These are phyloP conservation scores for Stentor roeselii DNA, from an alignment of 73 alveolate genomes.

Conservation along the genomic window DNA sequence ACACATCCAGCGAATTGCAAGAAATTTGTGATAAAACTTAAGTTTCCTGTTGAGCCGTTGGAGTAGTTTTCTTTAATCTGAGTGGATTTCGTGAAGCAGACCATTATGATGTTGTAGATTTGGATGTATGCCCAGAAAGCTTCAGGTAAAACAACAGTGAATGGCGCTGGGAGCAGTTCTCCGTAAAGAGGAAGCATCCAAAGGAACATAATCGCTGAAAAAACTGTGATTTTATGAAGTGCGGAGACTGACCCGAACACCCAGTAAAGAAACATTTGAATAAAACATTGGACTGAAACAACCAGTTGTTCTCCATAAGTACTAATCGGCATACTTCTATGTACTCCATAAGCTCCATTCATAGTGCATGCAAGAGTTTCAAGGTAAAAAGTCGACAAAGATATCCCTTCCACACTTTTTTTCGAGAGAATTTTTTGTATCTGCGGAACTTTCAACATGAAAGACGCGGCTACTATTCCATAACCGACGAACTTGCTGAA, in stretches of 20 bases:
- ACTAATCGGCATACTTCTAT: constrained; percentile 65
- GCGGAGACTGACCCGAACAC: constrained; percentile 45
- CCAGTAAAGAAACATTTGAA: constrained; percentile 60
- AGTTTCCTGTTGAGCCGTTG: constrained; percentile 80
- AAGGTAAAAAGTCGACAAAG: constrained; percentile 31
- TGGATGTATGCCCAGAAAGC: constrained; percentile 47
- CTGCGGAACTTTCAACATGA: constrained; percentile 54
- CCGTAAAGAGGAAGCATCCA: constrained; percentile 27
- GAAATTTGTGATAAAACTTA: constrained; percentile 68
- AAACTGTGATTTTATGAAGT: constrained; percentile 39
- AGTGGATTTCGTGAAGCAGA: constrained; percentile 59
- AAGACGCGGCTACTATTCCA: constrained; percentile 46
- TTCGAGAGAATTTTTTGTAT: constrained; percentile 47
- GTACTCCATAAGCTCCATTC: constrained; percentile 58
- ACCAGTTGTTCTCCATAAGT: constrained; percentile 79
- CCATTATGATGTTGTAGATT: not conserved
- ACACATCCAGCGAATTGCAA: constrained; percentile 66
- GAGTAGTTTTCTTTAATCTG: constrained; percentile 63
- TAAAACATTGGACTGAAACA: constrained; percentile 53
- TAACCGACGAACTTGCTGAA: constrained; percentile 41
- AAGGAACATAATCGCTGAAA: constrained; percentile 32
- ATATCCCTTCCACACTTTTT: constrained; percentile 46
- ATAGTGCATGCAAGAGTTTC: constrained; percentile 50
- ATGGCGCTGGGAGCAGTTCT: constrained; percentile 38
- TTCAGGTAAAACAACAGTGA: too few relatives aligned